Evolutionary conservation across 2,329 filamentous ascomycete genomes (phyloP), one percentile per base, ranked within the genome.

Genomic region (Teratosphaeria gauchensis): DNA sequence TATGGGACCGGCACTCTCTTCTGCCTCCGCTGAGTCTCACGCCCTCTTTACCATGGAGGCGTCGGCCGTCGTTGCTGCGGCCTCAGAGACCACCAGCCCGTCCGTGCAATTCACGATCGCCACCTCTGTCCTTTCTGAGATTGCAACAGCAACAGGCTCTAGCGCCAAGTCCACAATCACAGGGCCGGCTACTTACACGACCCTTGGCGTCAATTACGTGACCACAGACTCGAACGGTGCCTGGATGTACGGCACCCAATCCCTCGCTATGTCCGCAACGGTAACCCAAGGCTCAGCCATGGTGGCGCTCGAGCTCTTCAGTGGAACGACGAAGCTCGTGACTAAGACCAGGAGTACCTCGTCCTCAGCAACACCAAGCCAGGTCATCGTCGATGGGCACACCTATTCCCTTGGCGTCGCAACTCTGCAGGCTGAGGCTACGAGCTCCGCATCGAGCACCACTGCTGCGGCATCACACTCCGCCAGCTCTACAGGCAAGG

Each of bases 161-260:
- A 54, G 35, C 51, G 54, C 58, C 11, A 33, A 53, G 21, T 35
- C 53, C 55, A 57, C 54, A 31, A 53, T 38, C 19, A 61, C 56
- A 35, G 58, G 38, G 9, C 31, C 59, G 12, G 33, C 57, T 31
- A 57, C 48, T 12, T 48, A 48, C 52, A 28, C 48, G 16, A 56
- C 58, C 24, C 48, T 58, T 51, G 58, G 58, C 53, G n/a, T 55
- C 2, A 31, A 54, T 12, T 56, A 48, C 53, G 56, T 64, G 12
- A 54, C 57, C 16, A 57, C 52, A 35, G 56, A 62, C 54, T 59
- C 62, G 9, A 56, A 58, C n/a, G 62, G 62, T 19, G 54, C 56
- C 48, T 64, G 56, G 53, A 57, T 65, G 58, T 38, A 62, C 12
- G 60, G 57, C 58, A 53, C 53, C 51, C 21, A 35, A 5, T 63